Percentiles rank a stretch among this genome's conserved stretches.
Conservation (phyloP, 1,284 basidiomycete species). For the Moesziomyces aphidis region DNA sequence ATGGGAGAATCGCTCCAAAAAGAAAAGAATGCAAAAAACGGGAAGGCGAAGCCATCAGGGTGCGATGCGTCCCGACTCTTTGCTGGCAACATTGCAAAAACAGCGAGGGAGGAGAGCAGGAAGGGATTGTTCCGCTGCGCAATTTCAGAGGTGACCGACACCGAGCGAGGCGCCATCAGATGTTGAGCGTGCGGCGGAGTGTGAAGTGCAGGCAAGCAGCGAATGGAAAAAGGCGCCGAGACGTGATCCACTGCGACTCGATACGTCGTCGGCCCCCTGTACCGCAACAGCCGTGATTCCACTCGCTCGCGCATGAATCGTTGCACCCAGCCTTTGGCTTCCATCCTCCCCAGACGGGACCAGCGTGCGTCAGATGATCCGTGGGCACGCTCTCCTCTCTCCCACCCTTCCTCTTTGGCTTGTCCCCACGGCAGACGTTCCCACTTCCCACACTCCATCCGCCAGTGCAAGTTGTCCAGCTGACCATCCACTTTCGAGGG, state of each 20-base stretch:
- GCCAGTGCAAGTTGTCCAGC: too few species aligned
- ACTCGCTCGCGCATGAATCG: slow-evolving; percentile 5
- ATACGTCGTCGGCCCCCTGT: slow-evolving; percentile 5
- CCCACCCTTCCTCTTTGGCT: neutral
- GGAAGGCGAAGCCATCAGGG: too few species aligned
- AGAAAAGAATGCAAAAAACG: too few species aligned
- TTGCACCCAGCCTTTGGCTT: neutral
- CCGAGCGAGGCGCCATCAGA: neutral
- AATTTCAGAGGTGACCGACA: neutral
- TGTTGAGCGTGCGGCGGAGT: neutral
- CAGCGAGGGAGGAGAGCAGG: neutral
- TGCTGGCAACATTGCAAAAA: too few species aligned
- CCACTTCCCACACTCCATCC: neutral
- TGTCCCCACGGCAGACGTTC: too few species aligned
- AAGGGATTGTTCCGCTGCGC: neutral
- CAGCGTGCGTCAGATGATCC: neutral
- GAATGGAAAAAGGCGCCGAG: slow-evolving; percentile 2
- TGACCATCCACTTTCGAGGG: too few species aligned
- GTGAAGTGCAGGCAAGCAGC: neutral
- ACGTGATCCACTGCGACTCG: neutral
- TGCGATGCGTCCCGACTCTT: too few species aligned
- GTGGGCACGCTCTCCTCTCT: neutral
- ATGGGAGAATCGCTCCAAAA: too few species aligned
- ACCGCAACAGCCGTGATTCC: slow-evolving; percentile 10
- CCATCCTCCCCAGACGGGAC: neutral